Evolutionary conservation across 805 yeast species (phyloP), one percentile per base, ranked within the genome.

Genomic region (Candida hungchunana): DNA sequence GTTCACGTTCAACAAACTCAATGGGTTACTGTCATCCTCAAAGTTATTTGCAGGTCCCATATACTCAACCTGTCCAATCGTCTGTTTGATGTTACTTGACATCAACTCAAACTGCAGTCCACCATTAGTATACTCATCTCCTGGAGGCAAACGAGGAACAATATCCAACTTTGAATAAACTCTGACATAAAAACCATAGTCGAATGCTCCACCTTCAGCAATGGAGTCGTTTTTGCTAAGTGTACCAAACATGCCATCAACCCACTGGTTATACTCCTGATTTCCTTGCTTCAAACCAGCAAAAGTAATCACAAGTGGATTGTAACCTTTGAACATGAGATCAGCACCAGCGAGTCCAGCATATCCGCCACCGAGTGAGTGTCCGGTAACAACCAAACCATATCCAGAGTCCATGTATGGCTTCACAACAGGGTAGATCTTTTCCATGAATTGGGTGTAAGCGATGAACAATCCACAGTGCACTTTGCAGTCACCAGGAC

Each of bases 331-430:
- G 13, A 26, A 26, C 23, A 31, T 33, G 51, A 72, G 44, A 14
- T 75, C 48, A 37, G 69, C 59, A 0, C 82, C 90, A 7, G 75
- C 69, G 22, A 84, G 58, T 4, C 67, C 58, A 2, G 88, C 80
- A 34, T 81, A 55, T 0, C 89, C 88, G 6, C 80, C 94, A 4
- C 88, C 89, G 27, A 84, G 58, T 0, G 93, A 84, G 57, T 85
- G 95, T 0, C 94, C 94, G 1, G 78, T 63, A 2, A 80, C 66
- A 2, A 72, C 65, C 5, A 82, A 39, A 15, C 63, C 53, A 51
- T 77, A 80, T 17, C 65, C 68, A 0, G 77, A 73, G 4, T 41
- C 46, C 23, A 46, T 20, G 20, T 69, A 58, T 14, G 61, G 48
- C 9, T 55, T 39, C 15, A 60, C 53, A 14, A 69, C 47, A 2